Conservation (phyloP, 1,284 basidiomycete genomes). For the Erythrobasidium hasegawianum region DNA sequence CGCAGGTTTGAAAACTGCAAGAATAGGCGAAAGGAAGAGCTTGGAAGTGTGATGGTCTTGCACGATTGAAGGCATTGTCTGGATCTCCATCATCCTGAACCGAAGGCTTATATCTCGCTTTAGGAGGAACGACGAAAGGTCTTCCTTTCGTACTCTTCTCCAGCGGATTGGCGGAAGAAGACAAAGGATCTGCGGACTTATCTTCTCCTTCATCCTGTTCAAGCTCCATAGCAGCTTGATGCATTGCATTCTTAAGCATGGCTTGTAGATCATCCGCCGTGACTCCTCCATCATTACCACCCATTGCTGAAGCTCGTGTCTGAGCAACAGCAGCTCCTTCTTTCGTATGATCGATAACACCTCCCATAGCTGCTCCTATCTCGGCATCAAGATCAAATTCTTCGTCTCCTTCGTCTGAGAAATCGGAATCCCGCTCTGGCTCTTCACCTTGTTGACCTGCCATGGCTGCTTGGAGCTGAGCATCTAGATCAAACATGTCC, state of each 20-base stretch:
- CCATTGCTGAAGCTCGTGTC: not conserved
- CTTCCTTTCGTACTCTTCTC: not conserved
- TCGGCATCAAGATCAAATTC: conserved; percentile 29
- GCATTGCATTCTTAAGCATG: conserved; percentile 30
- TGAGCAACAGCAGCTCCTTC: not conserved
- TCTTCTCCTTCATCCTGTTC: conserved; percentile 22
- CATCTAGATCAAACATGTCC: conserved; percentile 26
- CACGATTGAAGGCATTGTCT: conserved; percentile 23
- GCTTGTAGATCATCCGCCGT: conserved; percentile 27
- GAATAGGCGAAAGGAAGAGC: conserved; percentile 17
- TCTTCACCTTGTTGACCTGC: not conserved
- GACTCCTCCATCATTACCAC: conserved; percentile 1
- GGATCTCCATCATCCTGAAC: conserved; percentile 30
- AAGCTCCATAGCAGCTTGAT: conserved; percentile 25
- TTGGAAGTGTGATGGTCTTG: conserved; percentile 21
- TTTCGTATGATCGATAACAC: not conserved
- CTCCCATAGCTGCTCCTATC: conserved; percentile 19
- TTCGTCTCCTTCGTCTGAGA: conserved; percentile 15
- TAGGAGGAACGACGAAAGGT: conserved; percentile 18
- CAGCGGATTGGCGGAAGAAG: not conserved
- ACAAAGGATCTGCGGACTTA: not conserved
- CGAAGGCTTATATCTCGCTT: conserved; percentile 15
- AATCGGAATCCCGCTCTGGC: not conserved
- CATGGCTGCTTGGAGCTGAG: conserved; percentile 29
- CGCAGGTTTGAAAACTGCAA: conserved; percentile 25